Base-by-base conservation (phyloP, 2,329 filamentous ascomycete species). In the Colletotrichum somersetense region DNA sequence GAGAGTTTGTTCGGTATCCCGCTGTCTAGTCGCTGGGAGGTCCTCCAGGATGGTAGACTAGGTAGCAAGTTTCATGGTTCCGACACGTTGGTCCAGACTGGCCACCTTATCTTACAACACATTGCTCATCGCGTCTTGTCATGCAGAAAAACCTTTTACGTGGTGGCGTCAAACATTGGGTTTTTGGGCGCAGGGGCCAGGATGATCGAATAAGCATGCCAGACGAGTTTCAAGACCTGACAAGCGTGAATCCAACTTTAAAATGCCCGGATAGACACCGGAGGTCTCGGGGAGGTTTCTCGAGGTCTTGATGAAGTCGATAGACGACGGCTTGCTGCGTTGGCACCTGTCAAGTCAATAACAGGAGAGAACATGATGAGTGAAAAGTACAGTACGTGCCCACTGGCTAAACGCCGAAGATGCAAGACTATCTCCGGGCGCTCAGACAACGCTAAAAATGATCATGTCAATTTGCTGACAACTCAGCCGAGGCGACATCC, bases 371-470 rank as follows among this genome's bases (percentile, higher is more conserved):
- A 23, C 16, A 11, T 16, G 53, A 3, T 10, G 5, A n/a, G 3
- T 2, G 1, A 18, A 42, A 14, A 30, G 30, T 30, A 30, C 30
- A 30, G 61, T 53, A 63, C 61, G 61, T 63, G 42, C n/a, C 18
- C 2, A 6, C 7, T 6, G 1, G 10, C 2, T 65, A 69, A 72
- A 69, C 65, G 59, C 65, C 69, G 69, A 64, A 23, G 11, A 11
- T 5, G 7, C 18, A 2, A 5, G 23, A n/a, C 40, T 65, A 72
- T 64, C 58, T 48, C 70, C 70, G 70, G 20, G 12, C 2, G 30
- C 8, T 5, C 44, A 44, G 38, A 46, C 30, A 42, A 53, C 48
- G 66, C 59, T 55, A 69, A 50, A 59, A 35, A 20, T 26, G 14
- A 42, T 18, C 12, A 35, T n/a, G 42, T 10, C 57, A 56, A 55